These are phyloP conservation scores for Parafenestella ontariensis DNA, from an alignment of 2,329 filamentous ascomycete genomes.

Conservation along the genomic window DNA sequence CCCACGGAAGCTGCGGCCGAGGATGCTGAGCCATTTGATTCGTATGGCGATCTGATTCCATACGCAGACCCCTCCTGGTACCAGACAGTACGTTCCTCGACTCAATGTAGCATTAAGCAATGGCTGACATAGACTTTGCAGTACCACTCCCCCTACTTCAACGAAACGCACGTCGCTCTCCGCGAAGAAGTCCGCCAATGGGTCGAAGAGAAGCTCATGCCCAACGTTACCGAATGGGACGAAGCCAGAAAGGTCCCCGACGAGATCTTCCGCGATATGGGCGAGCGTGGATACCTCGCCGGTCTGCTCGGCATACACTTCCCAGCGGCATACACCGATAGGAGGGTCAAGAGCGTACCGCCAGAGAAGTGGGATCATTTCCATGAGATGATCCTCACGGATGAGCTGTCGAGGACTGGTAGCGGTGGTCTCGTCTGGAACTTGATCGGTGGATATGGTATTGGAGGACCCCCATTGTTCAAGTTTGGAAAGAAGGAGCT, in stretches of 20 bases:
- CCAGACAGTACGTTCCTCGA: slow-evolving; percentile 72
- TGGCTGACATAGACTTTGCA: slow-evolving; percentile 46
- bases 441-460: slow-evolving; percentile 91
- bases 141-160: slow-evolving; percentile 97
- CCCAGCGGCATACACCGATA: slow-evolving; percentile 73
- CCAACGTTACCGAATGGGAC: slow-evolving; percentile 94
- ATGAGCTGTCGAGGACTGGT: slow-evolving; percentile 87
- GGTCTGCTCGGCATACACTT: slow-evolving; percentile 76
- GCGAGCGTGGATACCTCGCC: slow-evolving; percentile 64
- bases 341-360: slow-evolving; percentile 77
- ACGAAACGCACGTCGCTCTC: slow-evolving; percentile 89
- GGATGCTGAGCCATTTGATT: slow-evolving; percentile 77
- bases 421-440: slow-evolving; percentile 98
- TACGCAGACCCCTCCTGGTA: slow-evolving; percentile 96
- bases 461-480: slow-evolving; percentile 88
- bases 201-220: slow-evolving; percentile 89
- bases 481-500: slow-evolving; percentile 89
- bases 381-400: slow-evolving; percentile 95
- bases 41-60: slow-evolving; percentile 85
- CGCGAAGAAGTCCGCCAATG: slow-evolving; percentile 90
- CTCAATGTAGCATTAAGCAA: not conserved
- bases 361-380: slow-evolving; percentile 96
- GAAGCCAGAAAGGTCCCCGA: slow-evolving; percentile 90
- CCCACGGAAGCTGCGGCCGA: slow-evolving; percentile 54
- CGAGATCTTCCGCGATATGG: slow-evolving; percentile 94